Evolutionary conservation across 2,329 filamentous ascomycete species (phyloP), one percentile per base, ranked within the genome.

Genomic region (Colletotrichum tropicicola): DNA sequence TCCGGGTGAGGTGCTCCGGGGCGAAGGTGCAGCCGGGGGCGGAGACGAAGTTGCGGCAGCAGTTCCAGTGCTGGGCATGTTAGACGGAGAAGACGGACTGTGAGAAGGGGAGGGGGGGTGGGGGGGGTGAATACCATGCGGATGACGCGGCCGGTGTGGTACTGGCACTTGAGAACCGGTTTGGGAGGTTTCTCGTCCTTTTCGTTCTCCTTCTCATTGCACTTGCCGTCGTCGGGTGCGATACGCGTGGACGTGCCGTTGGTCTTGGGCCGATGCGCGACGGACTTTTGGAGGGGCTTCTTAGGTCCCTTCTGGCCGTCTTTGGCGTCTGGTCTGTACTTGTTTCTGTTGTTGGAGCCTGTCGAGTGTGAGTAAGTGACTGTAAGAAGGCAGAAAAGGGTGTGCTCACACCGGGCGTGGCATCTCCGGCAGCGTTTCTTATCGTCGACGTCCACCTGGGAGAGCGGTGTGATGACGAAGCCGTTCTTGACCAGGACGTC

Each of bases 401-500:
- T 19, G 13, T 17, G 15, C 63, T 48, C n/a, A 61, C 55, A 57
- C 32, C 54, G 64, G 47, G 72, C 70, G 37, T 52, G 54, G 57
- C 75, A 78, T 21, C 61, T 66, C 19, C 48, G 57, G 62, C 75
- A 78, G 19, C 74, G 71, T 45, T 68, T 71, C 68, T 77, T 78
- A n/a, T 68, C 70, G 6, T 74, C 67, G 3, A 78, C 53, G 12
- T 77, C 74, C 1, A 59, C 48, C 17, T 35, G 19, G 3, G 70
- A 68, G 6, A 76, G 68, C 49, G 73, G 72, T 2, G 49, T 37
- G 9, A 75, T 32, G 17, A 74, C 57, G 44, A 75, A 77, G 32
- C 74, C 74, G 8, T 64, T 68, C 39, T 68, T 71, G 25, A 67
- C 51, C 5, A 76, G 56, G 10, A 70, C 59, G 23, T 67, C 28